These are phyloP conservation scores for Trametes polyzona DNA, from an alignment of 1,284 basidiomycete species.

Conservation along the genomic window DNA sequence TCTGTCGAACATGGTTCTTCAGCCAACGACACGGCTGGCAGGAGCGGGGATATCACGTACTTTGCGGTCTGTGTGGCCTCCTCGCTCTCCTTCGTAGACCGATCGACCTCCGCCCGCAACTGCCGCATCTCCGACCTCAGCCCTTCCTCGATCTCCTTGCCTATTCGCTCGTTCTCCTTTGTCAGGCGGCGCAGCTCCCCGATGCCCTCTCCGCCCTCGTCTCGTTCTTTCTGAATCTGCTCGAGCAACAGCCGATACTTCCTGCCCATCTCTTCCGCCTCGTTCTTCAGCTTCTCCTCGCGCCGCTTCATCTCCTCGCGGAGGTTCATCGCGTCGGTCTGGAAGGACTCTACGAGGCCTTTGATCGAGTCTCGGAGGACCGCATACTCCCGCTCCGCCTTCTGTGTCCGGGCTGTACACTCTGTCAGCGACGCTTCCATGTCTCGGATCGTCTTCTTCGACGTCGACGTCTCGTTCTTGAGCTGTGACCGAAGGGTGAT, in stretches of 20 bases:
- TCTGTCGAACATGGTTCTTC: slow-evolving; percentile 38
- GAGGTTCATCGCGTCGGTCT: slow-evolving; percentile 65
- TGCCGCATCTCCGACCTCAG: slow-evolving; percentile 53
- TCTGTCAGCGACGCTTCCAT: slow-evolving; percentile 75
- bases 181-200: slow-evolving; percentile 45
- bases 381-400: slow-evolving; percentile 78
- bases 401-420: slow-evolving; percentile 75
- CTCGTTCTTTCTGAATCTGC: slow-evolving; percentile 57
- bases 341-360: slow-evolving; percentile 69
- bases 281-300: slow-evolving; percentile 66
- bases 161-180: slow-evolving; percentile 43
- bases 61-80: slow-evolving; percentile 61
- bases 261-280: slow-evolving; percentile 64
- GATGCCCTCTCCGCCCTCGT: slow-evolving; percentile 41
- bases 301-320: slow-evolving; percentile 71
- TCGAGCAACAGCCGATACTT: slow-evolving; percentile 67
- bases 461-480: slow-evolving; percentile 69
- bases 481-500: slow-evolving; percentile 65
- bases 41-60: slow-evolving; percentile 44
- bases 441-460: slow-evolving; percentile 76
- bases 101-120: slow-evolving; percentile 53
- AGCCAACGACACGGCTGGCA: neutral
- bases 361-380: slow-evolving; percentile 76
- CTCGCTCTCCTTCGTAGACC: slow-evolving; percentile 56
- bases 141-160: slow-evolving; percentile 53